Evolutionary conservation across 805 yeast genomes (phyloP), one percentile per base, ranked within the genome.

Genomic region (Saturnispora kantuleensis): DNA sequence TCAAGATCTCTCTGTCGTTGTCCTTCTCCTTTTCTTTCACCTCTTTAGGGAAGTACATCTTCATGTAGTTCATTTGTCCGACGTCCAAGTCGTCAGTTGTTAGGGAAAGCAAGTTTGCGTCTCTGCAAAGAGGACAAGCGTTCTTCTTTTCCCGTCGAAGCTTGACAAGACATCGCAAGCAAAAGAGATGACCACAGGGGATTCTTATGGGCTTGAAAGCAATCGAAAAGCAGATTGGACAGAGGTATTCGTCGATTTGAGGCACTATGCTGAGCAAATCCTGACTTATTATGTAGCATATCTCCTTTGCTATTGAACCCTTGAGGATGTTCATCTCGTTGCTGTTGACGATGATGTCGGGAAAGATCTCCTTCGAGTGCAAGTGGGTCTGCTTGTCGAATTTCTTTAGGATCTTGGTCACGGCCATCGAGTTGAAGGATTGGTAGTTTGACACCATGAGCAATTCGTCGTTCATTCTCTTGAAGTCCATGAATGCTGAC

Each of bases 171-270:
- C 93, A 83, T 39, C 89, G 63, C 3, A 83, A 77, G 57, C 93
- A 83, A 58, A 82, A 83, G 16, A 81, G 63, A 56, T 83, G 93
- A 1, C 71, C 71, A 58, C 93, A 83, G 9, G 60, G 63, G 12
- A 83, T 63, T 39, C 78, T 63, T 39, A 83, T 78, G 2, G 93
- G 93, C 53, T 81, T 80, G 62, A 71, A 83, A 0, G 88, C 87
- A 38, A 83, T 70, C 2, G 75, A 69, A 58, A 75, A 72, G 56
- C 93, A 83, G 9, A 83, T 76, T 1, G 89, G 86, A 56, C 93
- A 83, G 1, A 76, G 65, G 54, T 81, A 83, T 57, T 84, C 90
- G 40, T 83, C 89, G 4, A 84, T 62, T 57, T 81, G 89, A 1
- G 93, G 93, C 1, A 81, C 64, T 1, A 83, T 59, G 28, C 71